Evolutionary conservation across 805 yeast species (phyloP).

Genomic region (Clavispora santaluciae): DNA sequence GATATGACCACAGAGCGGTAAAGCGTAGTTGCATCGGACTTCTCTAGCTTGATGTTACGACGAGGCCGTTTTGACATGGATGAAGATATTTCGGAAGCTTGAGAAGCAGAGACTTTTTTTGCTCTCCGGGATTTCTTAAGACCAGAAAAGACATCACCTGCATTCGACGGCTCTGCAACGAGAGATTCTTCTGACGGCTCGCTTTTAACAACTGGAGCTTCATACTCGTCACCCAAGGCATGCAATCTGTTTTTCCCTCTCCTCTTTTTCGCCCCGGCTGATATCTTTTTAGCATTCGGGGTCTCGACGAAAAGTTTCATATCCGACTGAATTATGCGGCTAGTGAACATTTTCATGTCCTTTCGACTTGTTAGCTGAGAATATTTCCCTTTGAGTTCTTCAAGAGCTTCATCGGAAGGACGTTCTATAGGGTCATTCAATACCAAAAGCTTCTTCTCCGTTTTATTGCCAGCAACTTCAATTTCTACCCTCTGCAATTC

Average conservation of each 20-base stretch:
- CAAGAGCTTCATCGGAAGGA: constrained; percentile 28
- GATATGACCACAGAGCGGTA: constrained; percentile 65
- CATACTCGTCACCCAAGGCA: constrained; percentile 9
- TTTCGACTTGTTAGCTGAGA: constrained; percentile 4
- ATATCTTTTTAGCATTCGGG: constrained; percentile 3
- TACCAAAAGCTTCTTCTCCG: constrained; percentile 29
- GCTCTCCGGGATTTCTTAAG: constrained; percentile 13
- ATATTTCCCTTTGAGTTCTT: constrained; percentile 19
- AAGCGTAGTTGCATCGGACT: constrained; percentile 48
- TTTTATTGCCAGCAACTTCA: constrained; percentile 22
- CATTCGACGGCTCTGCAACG: background rate
- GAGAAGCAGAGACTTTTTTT: constrained; percentile 7
- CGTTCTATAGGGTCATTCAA: constrained; percentile 22
- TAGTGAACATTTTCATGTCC: constrained; percentile 8
- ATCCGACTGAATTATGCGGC: constrained; percentile 10
- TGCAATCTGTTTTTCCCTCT: constrained; percentile 11
- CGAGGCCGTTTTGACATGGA: constrained; percentile 11
- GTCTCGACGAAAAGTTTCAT: constrained; percentile 11
- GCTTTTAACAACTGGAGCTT: constrained; percentile 1
- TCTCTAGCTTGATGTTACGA: constrained; percentile 25
- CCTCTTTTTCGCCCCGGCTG: constrained; percentile 1
- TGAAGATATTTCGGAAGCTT: constrained; percentile 2
- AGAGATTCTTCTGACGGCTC: background rate
- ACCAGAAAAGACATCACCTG: constrained; percentile 6
- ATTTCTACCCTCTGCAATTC: constrained; percentile 20